Percentiles rank a stretch among this genome's conserved stretches.
Conservation (phyloP, 164 flowering plant species). For the Aristolochia californica region DNA sequence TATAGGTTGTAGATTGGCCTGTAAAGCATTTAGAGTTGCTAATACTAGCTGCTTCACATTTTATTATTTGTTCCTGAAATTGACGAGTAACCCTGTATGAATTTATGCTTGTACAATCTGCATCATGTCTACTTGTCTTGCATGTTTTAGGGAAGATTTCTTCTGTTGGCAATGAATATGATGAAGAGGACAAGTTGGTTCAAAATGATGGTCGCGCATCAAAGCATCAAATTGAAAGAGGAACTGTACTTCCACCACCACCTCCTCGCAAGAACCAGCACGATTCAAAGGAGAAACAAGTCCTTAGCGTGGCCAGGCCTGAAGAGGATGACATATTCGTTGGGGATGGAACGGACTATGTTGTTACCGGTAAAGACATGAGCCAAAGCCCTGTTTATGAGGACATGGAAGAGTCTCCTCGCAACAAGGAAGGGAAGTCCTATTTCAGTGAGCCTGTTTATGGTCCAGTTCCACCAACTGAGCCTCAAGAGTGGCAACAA, state of each 20-base stretch:
- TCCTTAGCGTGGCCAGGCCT: constrained; percentile 41
- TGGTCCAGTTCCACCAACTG: constrained; percentile 81
- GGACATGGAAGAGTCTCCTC: constrained; percentile 98
- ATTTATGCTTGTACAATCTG: too few species aligned
- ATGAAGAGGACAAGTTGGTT: constrained; percentile 47
- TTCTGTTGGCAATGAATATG: constrained; percentile 38
- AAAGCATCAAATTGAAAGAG: constrained; percentile 38
- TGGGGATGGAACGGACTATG: constrained; percentile 79
- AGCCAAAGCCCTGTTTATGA: constrained; percentile 77
- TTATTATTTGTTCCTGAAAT: too few species aligned
- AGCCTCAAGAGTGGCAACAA: constrained; percentile 67
- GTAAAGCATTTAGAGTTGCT: too few species aligned
- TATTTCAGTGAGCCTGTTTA: constrained; percentile 76
- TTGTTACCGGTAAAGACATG: constrained; percentile 60
- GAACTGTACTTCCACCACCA: constrained; percentile 57
- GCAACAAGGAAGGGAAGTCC: constrained; percentile 49
- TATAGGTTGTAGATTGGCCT: too few species aligned
- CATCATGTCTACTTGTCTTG: not conserved
- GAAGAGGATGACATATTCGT: constrained; percentile 90
- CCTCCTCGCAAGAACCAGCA: constrained; percentile 36
- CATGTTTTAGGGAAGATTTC: constrained; percentile 38
- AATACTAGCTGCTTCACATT: too few species aligned
- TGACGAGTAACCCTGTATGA: too few species aligned
- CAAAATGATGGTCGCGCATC: constrained; percentile 31
- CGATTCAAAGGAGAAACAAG: constrained; percentile 45